A percentile compares a stretch with the other conserved stretches of the same genome.
These are phyloP conservation scores for Aspergillus haitiensis DNA, from an alignment of 495 filamentous ascomycete genomes.

Conservation along the genomic window DNA sequence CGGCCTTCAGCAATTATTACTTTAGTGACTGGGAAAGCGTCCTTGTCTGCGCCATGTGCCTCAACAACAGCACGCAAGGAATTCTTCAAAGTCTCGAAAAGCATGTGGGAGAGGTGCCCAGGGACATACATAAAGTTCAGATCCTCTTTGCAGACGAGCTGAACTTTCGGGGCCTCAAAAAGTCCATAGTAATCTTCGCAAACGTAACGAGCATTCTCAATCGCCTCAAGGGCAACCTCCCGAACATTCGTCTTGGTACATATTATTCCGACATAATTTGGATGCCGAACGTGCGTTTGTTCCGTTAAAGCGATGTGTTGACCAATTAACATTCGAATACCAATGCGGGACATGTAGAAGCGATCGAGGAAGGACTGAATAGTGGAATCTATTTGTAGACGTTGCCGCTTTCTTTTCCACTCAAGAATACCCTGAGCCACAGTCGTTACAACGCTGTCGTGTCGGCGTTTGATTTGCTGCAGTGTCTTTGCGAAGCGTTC, in stretches of 20 bases:
- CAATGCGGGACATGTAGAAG: conserved; percentile 99
- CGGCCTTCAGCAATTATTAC: conserved; percentile 96
- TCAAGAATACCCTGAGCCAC: conserved; percentile 93
- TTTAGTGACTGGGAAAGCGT: conserved; percentile 94
- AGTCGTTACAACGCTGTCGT: conserved; percentile 96
- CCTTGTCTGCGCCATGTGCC: conserved; percentile 88
- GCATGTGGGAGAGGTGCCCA: conserved; percentile 96
- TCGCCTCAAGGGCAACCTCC: conserved; percentile 95
- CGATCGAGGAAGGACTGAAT: conserved; percentile 96
- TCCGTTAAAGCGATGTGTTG: conserved; percentile 97
- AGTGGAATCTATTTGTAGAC: conserved; percentile 96
- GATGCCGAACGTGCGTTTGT: conserved; percentile 81
- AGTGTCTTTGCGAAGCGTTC: conserved; percentile 80
- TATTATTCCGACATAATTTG: conserved; percentile 95
- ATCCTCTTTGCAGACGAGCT: conserved; percentile 90
- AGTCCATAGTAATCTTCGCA: conserved; percentile 99
- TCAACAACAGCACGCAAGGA: conserved; percentile 95
- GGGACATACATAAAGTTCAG: conserved; percentile 99
- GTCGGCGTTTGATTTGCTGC: conserved; percentile 89
- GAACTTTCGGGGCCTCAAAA: conserved; percentile 94
- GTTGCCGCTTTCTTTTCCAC: conserved; percentile 93
- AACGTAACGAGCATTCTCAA: conserved; percentile 96
- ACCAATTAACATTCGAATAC: conserved; percentile 97
- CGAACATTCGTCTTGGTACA: conserved; percentile 96
- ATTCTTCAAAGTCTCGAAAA: conserved; percentile 99